Evolutionary conservation across 2,329 filamentous ascomycete genomes (phyloP).

Genomic region (Zalaria obscura): DNA sequence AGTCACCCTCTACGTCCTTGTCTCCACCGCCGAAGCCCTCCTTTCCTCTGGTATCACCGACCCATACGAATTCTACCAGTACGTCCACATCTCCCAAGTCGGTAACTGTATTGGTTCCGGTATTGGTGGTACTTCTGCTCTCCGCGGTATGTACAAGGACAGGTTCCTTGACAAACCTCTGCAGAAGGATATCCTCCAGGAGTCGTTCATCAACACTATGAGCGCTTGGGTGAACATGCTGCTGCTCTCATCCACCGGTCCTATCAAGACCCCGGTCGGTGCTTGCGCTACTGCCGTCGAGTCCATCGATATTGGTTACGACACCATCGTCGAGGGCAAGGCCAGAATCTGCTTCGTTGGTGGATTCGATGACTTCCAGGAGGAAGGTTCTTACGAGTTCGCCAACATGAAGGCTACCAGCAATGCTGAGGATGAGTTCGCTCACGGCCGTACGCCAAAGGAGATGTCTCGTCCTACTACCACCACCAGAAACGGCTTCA

Average conservation of each 20-base stretch:
- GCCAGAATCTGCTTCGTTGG: constrained; percentile 94
- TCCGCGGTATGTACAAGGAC: constrained; percentile 97
- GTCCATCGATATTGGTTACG: constrained; percentile 93
- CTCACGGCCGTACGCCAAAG: constrained; percentile 81
- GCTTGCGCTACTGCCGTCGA: constrained; percentile 96
- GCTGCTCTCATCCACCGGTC: constrained; percentile 86
- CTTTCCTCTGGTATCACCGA: constrained; percentile 92
- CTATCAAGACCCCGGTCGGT: constrained; percentile 96
- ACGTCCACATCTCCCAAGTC: constrained; percentile 93
- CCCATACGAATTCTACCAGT: constrained; percentile 99
- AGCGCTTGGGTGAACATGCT: constrained; percentile 99
- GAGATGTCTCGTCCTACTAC: constrained; percentile 98
- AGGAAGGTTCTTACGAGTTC: constrained; percentile 98
- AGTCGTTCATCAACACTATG: constrained; percentile 99
- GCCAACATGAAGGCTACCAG: constrained; percentile 99
- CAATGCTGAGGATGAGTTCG: constrained; percentile 93
- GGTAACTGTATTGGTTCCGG: constrained; percentile 98
- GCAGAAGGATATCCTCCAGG: constrained; percentile 97
- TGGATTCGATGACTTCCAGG: constrained; percentile 98
- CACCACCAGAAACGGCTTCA: constrained; percentile 93
- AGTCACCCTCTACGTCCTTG: constrained; percentile 87
- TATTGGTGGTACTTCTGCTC: constrained; percentile 85
- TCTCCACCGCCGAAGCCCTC: constrained; percentile 83
- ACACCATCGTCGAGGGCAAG: constrained; percentile 97
- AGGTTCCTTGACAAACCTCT: constrained; percentile 92